Base-by-base conservation (phyloP, 805 yeast genomes). In the Saccharomycopsis schoenii region DNA sequence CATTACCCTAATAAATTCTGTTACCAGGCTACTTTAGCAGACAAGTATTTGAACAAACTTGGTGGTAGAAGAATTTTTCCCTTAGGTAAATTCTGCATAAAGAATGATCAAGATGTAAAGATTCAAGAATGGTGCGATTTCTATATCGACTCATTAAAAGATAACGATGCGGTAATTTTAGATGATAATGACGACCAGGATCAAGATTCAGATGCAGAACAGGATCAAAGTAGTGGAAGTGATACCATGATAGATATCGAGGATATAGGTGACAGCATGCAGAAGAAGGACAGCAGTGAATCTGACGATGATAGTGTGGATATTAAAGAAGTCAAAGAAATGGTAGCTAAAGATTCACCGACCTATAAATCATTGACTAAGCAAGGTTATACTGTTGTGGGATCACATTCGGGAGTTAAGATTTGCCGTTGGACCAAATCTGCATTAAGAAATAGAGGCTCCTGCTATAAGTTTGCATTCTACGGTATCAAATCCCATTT, bases 391-490 rank as follows among this genome's bases (percentile, higher is more conserved):
- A 88, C 96, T 0, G 84, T 91, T 64, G 96, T 91, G 50, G 97
- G 97, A 4, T 84, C 96, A 0, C 97, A 91, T 68, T 89, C 97
- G 0, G 97, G 97, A 41, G 97, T 91, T 55, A 91, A 91, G 70
- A 89, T 92, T 36, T 91, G 97, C 69, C 82, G 97, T 68, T 91
- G 97, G 97, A 92, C 97, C 0, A 92, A 92, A 69, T 87, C 94
- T 61, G 97, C 97, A 1, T 77, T 91, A 67, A 80, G 97, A 67
- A 97, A 97, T 36, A 82, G 97, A 67, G 97, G 97, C 1, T 89
- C 96, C 1, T 91, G 97, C 75, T 91, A 91, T 74, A 91, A 91
- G 71, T 89, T 81, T 73, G 96, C 97, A 10, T 86, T 91, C 68
- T 91, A 92, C 71, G 97, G 97, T 25, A 91, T 91, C 67, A 83